These are phyloP conservation scores for Tardiomyces blankii DNA, from an alignment of 1,139 yeast genomes.

Conservation along the genomic window DNA sequence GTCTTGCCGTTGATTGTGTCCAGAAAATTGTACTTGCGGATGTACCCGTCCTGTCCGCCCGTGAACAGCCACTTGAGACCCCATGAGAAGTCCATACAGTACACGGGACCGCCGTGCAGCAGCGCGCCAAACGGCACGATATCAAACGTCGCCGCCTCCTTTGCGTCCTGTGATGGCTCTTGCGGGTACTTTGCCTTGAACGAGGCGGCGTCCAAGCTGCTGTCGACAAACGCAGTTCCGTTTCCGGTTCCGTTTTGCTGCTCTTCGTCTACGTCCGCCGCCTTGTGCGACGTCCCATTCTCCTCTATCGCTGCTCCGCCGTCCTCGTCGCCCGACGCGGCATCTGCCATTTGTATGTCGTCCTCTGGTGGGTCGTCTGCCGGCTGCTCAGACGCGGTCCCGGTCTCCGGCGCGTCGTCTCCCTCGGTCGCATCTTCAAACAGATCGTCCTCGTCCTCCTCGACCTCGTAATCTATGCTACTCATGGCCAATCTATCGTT, in stretches of 20 bases:
- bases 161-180: conserved; percentile 6
- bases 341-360: conserved; percentile 14
- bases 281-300: conserved; percentile 14
- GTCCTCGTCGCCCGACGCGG: conserved; percentile 8
- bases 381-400: conserved; percentile 8
- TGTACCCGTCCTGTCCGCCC: conserved; percentile 95
- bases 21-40: conserved; percentile 77
- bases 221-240: conserved; percentile 2
- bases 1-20: conserved; percentile 83
- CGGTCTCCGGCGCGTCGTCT: conserved; percentile 10
- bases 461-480: conserved; percentile 13
- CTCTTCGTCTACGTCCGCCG: conserved; percentile 15
- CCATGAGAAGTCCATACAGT: conserved; percentile 65
- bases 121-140: conserved; percentile 34
- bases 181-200: conserved; percentile 16
- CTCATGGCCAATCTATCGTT: not conserved
- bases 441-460: conserved; percentile 20
- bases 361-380: conserved; percentile 12
- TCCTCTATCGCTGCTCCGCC: conserved; percentile 6
- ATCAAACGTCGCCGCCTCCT: conserved; percentile 20
- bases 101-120: conserved; percentile 37
- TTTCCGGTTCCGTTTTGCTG: conserved; percentile 9
- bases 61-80: conserved; percentile 85
- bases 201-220: conserved; percentile 4
- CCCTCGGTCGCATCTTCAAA: conserved; percentile 20